Evolutionary conservation across 2,329 filamentous ascomycete species (phyloP), one percentile per base, ranked within the genome.

Genomic region (Venturia pyrina): DNA sequence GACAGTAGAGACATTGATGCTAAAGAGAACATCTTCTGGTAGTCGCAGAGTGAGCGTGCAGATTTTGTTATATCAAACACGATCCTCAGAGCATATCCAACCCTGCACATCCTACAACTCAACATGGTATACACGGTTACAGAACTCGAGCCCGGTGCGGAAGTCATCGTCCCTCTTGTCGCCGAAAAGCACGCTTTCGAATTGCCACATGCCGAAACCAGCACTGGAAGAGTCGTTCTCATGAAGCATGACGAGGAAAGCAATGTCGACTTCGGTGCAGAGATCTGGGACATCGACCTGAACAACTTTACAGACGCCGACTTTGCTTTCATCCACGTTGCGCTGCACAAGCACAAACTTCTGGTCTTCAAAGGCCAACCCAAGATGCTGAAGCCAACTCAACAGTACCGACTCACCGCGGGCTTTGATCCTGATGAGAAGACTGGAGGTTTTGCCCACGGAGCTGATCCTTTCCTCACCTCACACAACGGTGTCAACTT

Each of bases 271-370:
- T 65, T 65, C 17, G 63, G 63, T 34, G 63, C 63, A 13, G 37
- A 43, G 15, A 59, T 65, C 34, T 57, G 37, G 40, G 48, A 50
- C 15, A 59, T 65, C 50, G 53, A 65, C 28, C n/a, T 65, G 41
- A 65, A 65, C 53, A 59, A 65, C 41, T 65, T 65, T 15, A 59
- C 28, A 40, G 48, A 65, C 32, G 63, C 46, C 63, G 46, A 56
- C 37, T 65, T 65, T 28, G 44, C 48, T 28, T 57, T 57, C 17
- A 65, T 65, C n/a, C 44, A 37, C n/a, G 63, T 60, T 37, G 63
- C 63, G 15, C 19, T 65, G 6, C 53, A 65, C 48, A 59, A 21
- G 24, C 63, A 65, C n/a, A 65, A 65, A 21, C 32, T 65, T 32
- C 19, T 65, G 46, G 63, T 65, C 17, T 56, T 65, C 46, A 65